Evolutionary conservation across 2,329 filamentous ascomycete genomes (phyloP).

Genomic region (Plectosphaerella plurivora): DNA sequence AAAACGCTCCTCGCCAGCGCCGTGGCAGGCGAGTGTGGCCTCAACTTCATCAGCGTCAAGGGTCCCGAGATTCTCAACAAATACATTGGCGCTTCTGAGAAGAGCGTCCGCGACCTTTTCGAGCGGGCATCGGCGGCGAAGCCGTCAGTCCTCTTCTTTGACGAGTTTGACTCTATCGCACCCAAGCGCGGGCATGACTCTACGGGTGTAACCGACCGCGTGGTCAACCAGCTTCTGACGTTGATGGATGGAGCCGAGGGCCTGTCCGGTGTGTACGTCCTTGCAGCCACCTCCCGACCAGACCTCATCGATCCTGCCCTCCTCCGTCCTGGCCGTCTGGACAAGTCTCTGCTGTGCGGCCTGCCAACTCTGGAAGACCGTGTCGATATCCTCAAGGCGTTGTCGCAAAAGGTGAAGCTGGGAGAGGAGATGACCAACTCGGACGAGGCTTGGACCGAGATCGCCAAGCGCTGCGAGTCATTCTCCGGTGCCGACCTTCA

Average conservation of each 20-base stretch:
- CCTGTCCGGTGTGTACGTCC: slow-evolving; percentile 88
- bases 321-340: slow-evolving; percentile 82
- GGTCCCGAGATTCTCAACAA: slow-evolving; percentile 98
- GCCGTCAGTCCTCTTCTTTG: slow-evolving; percentile 95
- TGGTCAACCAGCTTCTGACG: slow-evolving; percentile 95
- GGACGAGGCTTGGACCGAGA: slow-evolving; percentile 58
- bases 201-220: slow-evolving; percentile 96
- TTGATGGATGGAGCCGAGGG: slow-evolving; percentile 99
- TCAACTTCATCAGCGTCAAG: slow-evolving; percentile 98
- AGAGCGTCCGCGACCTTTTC: slow-evolving; percentile 91
- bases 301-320: slow-evolving; percentile 95
- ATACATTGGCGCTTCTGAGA: slow-evolving; percentile 96
- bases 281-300: slow-evolving; percentile 88
- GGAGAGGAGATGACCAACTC: slow-evolving; percentile 58
- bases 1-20: slow-evolving; percentile 94
- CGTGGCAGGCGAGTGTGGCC: slow-evolving; percentile 93
- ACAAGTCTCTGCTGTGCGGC: slow-evolving; percentile 90
- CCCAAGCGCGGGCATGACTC: slow-evolving; percentile 96
- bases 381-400: slow-evolving; percentile 79
- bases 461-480: slow-evolving; percentile 77
- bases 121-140: slow-evolving; percentile 85
- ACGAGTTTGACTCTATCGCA: slow-evolving; percentile 97
- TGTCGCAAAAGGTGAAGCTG: slow-evolving; percentile 78
- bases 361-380: slow-evolving; percentile 78
- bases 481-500: slow-evolving; percentile 94